Evolutionary conservation across 306 rosid species (phyloP).

Genomic region (Abrus precatorius): DNA sequence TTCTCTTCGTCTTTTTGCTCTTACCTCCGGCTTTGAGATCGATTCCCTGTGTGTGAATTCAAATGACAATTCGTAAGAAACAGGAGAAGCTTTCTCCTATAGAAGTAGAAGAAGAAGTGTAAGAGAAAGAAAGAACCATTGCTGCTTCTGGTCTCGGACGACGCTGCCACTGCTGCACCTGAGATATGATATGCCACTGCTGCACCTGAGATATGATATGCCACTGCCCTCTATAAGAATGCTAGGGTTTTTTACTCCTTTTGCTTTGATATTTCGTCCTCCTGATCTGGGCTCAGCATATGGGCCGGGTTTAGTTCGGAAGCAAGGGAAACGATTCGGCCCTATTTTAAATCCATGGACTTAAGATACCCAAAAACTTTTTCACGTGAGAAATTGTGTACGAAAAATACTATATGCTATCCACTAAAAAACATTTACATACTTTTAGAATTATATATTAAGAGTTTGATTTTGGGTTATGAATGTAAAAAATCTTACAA

Average conservation of each 20-base stretch:
- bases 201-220: background rate
- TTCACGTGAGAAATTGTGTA: background rate
- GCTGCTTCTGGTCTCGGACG: conserved; percentile 36
- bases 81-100: background rate
- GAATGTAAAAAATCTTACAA: too few relatives aligned
- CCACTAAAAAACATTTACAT: background rate
- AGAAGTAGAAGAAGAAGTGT: background rate
- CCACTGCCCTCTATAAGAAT: background rate
- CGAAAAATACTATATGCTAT: too few relatives aligned
- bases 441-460: background rate
- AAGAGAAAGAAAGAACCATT: conserved; percentile 44
- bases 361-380: background rate
- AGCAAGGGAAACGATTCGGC: background rate
- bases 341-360: background rate
- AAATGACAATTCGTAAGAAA: background rate
- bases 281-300: background rate
- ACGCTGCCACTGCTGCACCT: conserved; percentile 2
- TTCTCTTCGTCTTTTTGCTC: conserved; percentile 84
- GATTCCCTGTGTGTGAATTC: conserved; percentile 47
- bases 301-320: background rate
- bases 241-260: conserved; percentile 45
- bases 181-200: background rate
- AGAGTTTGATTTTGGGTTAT: too few relatives aligned
- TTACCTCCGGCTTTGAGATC: conserved; percentile 91
- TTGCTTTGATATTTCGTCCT: background rate